phyloP scores from a whole-genome alignment of 2,329 filamentous ascomycete genomes.

The Ophiostoma sp. region DNA sequence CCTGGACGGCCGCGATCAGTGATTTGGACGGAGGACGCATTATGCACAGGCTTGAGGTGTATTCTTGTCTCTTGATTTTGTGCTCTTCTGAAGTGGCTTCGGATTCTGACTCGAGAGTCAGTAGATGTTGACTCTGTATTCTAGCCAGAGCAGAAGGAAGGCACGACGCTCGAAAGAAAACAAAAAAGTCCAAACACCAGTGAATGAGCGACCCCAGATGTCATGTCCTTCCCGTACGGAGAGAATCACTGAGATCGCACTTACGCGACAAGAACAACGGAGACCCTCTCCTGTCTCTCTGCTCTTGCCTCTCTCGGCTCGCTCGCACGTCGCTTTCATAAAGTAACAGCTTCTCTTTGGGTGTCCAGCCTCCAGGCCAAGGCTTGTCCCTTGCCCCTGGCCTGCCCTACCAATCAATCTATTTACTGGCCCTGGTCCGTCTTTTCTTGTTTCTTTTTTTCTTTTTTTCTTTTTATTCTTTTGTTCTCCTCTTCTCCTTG shows the following conservation, averaged over 20 bases:
- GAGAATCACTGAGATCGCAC: neutral
- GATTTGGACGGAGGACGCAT: neutral
- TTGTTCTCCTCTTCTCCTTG: neutral
- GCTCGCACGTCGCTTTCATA: neutral
- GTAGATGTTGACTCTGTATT: neutral
- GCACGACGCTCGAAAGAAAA: neutral
- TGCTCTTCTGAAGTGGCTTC: neutral
- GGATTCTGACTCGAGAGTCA: neutral
- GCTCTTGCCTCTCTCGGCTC: neutral
- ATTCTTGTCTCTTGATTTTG: neutral
- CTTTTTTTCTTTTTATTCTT: neutral
- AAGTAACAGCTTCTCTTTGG: neutral
- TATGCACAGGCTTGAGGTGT: neutral
- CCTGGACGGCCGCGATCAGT: neutral
- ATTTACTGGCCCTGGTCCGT: neutral
- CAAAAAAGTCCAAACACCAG: neutral
- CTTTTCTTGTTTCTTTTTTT: neutral
- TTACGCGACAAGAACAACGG: conserved; percentile 3
- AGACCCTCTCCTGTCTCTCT: neutral
- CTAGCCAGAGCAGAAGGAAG: neutral
- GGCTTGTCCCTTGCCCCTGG: neutral
- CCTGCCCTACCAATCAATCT: neutral
- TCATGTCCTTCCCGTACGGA: neutral
- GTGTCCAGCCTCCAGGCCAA: neutral
- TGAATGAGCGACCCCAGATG: neutral